These are phyloP conservation scores for Pestalotiopsis sp. DNA, from an alignment of 2,329 filamentous ascomycete genomes.

Conservation along the genomic window DNA sequence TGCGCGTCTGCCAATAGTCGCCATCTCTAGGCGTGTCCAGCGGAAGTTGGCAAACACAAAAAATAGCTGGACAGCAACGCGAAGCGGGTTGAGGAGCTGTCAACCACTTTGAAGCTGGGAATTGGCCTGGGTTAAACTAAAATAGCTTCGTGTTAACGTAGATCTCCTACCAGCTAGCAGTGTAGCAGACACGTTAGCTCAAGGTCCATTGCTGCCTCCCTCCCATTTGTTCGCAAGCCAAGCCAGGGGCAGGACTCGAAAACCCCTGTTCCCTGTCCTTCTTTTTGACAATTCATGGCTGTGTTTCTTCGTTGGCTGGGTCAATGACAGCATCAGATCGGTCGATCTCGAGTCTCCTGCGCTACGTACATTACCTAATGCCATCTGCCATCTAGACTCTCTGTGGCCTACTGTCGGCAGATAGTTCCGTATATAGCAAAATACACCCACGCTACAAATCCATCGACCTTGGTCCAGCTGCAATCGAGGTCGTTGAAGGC, in stretches of 20 bases:
- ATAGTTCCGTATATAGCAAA: not conserved
- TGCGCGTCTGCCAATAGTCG: not conserved
- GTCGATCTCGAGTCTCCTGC: not conserved
- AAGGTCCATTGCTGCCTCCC: not conserved
- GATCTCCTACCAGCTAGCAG: not conserved
- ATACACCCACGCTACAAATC: too few species aligned
- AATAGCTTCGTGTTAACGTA: not conserved
- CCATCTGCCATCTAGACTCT: not conserved
- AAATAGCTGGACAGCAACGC: not conserved
- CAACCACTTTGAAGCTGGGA: not conserved
- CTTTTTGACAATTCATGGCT: not conserved
- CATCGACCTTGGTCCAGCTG: too few species aligned
- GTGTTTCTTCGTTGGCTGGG: not conserved
- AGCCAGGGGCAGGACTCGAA: not conserved
- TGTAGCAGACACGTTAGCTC: not conserved
- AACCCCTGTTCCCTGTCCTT: not conserved
- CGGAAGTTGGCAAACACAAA: not conserved
- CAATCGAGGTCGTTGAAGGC: too few species aligned
- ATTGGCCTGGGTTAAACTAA: not conserved
- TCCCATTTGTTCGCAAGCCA: not conserved
- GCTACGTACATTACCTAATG: not conserved
- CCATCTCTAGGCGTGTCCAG: not conserved
- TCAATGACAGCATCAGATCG: not conserved
- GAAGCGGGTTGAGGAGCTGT: not conserved
- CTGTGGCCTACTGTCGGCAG: not conserved